Evolutionary conservation across 2,329 filamentous ascomycete genomes (phyloP).

Genomic region (Aspergillus versicolor): DNA sequence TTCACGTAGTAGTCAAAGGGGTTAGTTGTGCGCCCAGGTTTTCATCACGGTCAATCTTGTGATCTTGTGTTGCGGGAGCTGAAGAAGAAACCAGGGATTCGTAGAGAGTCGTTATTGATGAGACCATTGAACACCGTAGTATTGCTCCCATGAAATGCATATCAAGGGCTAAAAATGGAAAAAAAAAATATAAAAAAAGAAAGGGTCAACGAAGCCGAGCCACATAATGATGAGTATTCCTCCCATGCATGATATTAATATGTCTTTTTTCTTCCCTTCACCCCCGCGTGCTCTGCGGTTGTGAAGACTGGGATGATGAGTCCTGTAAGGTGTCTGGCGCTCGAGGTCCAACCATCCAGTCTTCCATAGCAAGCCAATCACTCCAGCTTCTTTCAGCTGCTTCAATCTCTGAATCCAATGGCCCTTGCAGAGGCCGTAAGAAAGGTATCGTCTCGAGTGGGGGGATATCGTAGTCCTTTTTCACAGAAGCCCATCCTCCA

Average conservation of each 20-base stretch:
- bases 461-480: conserved; percentile 84
- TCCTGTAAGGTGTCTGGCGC: conserved; percentile 55
- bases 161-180: conserved; percentile 1
- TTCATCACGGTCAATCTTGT: background rate
- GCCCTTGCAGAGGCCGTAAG: conserved; percentile 74
- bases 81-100: background rate
- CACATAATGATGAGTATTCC: background rate
- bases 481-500: conserved; percentile 83
- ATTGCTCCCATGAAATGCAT: conserved; percentile 13
- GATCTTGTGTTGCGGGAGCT: background rate
- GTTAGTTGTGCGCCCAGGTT: background rate
- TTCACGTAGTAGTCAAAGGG: background rate
- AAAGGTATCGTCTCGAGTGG: conserved; percentile 84
- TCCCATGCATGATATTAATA: background rate
- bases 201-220: background rate
- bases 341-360: conserved; percentile 94
- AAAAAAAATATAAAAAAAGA: too few relatives aligned
- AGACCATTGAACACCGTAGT: conserved; percentile 15
- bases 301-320: conserved; percentile 36
- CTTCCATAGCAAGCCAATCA: conserved; percentile 93
- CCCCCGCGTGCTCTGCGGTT: conserved; percentile 31
- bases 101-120: conserved; percentile 7
- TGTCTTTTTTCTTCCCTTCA: conserved; percentile 6
- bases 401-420: conserved; percentile 76
- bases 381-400: conserved; percentile 84